Percentiles rank a stretch among this genome's conserved stretches.
Conservation (phyloP, 306 rosid species). For the Dryas octopetala region DNA sequence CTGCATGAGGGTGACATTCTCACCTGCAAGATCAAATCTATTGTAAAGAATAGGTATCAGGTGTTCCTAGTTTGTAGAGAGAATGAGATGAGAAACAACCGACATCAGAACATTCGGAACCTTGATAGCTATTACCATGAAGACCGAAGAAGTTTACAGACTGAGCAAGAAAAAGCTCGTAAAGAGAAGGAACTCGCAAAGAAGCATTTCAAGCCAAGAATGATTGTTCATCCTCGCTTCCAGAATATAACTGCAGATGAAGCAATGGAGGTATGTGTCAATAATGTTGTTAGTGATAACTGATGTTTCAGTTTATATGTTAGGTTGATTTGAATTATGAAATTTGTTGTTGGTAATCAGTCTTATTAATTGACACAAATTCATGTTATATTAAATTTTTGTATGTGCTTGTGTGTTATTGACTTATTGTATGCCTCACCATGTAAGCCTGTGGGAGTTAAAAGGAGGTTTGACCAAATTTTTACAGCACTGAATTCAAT, state of each 20-base stretch:
- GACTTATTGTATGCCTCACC: not conserved
- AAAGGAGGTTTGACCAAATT: not conserved
- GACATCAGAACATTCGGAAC: slow-evolving; percentile 51
- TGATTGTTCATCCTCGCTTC: slow-evolving; percentile 98
- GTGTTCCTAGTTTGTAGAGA: slow-evolving; percentile 86
- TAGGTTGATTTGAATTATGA: not conserved
- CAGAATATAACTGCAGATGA: slow-evolving; percentile 94
- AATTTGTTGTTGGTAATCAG: not conserved
- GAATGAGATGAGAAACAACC: slow-evolving; percentile 86
- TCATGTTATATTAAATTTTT: not conserved
- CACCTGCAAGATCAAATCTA: slow-evolving; percentile 93
- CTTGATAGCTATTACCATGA: slow-evolving; percentile 79
- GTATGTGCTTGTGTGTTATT: not conserved
- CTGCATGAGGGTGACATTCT: slow-evolving; percentile 84
- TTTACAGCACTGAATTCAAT: not conserved
- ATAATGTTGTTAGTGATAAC: not conserved
- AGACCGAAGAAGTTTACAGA: slow-evolving; percentile 73
- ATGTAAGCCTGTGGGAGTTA: not conserved
- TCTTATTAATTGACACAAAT: not conserved
- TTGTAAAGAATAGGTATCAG: slow-evolving; percentile 90
- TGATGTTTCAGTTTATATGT: not conserved
- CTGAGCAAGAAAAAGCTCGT: slow-evolving; percentile 79
- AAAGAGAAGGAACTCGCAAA: slow-evolving; percentile 91
- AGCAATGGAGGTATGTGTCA: slow-evolving; percentile 81
- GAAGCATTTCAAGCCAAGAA: slow-evolving; percentile 93